phyloP scores from a whole-genome alignment of 1,284 basidiomycete species.

The Neonothopanus nambi region DNA sequence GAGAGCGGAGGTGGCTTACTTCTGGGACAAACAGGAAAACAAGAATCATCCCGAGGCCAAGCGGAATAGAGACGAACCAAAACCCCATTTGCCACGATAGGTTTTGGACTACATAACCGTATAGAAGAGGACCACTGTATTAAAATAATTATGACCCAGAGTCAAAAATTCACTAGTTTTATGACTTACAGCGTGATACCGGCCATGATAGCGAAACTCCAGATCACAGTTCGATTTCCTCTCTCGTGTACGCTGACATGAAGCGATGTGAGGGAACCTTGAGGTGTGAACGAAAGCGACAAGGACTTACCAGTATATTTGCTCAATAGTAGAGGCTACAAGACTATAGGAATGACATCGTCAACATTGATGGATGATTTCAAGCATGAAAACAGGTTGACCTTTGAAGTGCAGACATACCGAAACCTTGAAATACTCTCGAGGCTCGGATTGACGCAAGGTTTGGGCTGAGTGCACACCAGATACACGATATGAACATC shows the following conservation, averaged over 20 bases:
- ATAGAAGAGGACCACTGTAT: constrained; percentile 35
- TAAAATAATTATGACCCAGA: neutral
- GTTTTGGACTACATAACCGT: constrained; percentile 42
- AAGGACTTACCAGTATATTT: constrained; percentile 39
- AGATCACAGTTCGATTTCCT: constrained; percentile 40
- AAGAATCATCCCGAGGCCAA: constrained; percentile 34
- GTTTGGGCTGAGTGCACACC: constrained; percentile 43
- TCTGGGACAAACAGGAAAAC: constrained; percentile 47
- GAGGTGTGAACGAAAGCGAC: neutral
- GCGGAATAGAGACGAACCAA: constrained; percentile 43
- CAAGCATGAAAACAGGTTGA: constrained; percentile 11
- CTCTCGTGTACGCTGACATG: constrained; percentile 40
- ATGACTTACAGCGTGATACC: constrained; percentile 40
- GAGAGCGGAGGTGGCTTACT: constrained; percentile 21
- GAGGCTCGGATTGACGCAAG: constrained; percentile 42
- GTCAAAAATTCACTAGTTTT: neutral
- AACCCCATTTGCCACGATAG: constrained; percentile 44
- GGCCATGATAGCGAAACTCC: constrained; percentile 43
- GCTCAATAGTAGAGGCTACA: constrained; percentile 43
- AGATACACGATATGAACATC: constrained; percentile 48
- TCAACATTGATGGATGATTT: neutral
- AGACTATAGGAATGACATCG: constrained; percentile 24
- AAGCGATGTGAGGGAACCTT: neutral
- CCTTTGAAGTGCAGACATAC: constrained; percentile 46
- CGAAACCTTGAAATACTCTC: constrained; percentile 45